A percentile compares a stretch with the other conserved stretches of the same genome.
These are phyloP conservation scores for Hyaloscypha bicolor DNA, from an alignment of 495 filamentous ascomycete species.

Conservation along the genomic window DNA sequence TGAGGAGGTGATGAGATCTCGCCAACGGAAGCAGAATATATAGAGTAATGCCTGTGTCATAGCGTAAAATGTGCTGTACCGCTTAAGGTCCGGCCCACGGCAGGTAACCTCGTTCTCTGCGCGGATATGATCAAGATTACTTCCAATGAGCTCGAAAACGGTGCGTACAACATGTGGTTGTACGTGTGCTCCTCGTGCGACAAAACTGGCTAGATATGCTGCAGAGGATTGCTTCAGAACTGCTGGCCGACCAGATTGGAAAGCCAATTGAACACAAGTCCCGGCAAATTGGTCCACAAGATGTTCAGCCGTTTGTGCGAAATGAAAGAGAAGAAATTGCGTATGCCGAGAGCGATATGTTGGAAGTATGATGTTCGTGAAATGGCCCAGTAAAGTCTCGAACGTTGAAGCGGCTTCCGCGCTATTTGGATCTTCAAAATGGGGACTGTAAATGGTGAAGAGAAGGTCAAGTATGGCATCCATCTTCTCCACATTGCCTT, in stretches of 20 bases:
- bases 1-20: constrained; percentile 71
- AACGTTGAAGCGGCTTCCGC: constrained; percentile 55
- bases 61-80: constrained; percentile 84
- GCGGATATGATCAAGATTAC: constrained; percentile 70
- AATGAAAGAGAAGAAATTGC: constrained; percentile 93
- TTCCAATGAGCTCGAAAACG: constrained; percentile 74
- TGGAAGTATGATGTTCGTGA: constrained; percentile 81
- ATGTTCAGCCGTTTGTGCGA: constrained; percentile 72
- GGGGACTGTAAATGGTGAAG: constrained; percentile 76
- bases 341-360: constrained; percentile 85
- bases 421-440: constrained; percentile 59
- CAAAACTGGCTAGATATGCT: constrained; percentile 92
- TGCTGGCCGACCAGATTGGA: constrained; percentile 59
- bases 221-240: constrained; percentile 79
- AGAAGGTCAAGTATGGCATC: constrained; percentile 89
- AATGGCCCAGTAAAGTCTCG: constrained; percentile 77
- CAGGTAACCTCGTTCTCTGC: constrained; percentile 64
- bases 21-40: constrained; percentile 99
- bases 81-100: constrained; percentile 79
- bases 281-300: constrained; percentile 80
- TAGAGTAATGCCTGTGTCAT: constrained; percentile 86
- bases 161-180: constrained; percentile 71
- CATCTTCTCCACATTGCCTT: constrained; percentile 84
- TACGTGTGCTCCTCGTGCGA: constrained; percentile 82
- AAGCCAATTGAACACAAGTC: constrained; percentile 72